Conservation (phyloP, 2,329 filamentous ascomycete genomes). For the Cladophialophora carrionii region DNA sequence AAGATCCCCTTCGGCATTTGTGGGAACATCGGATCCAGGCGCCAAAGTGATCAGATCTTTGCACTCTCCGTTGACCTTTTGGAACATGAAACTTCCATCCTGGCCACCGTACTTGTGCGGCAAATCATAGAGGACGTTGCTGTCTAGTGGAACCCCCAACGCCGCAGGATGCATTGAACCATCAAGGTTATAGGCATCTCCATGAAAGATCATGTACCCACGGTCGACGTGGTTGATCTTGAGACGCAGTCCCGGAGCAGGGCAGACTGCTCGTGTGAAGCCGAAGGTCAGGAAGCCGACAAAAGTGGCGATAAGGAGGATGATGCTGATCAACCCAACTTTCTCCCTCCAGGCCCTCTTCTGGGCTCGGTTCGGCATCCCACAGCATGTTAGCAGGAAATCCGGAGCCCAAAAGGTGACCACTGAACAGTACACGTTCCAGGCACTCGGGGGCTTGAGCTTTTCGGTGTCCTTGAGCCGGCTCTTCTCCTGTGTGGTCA, state of each 20-base stretch:
- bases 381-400: slow-evolving; percentile 80
- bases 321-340: slow-evolving; percentile 94
- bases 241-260: slow-evolving; percentile 69
- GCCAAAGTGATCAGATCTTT: slow-evolving; percentile 82
- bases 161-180: slow-evolving; percentile 77
- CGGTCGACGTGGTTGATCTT: slow-evolving; percentile 77
- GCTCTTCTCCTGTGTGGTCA: slow-evolving; percentile 63
- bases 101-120: slow-evolving; percentile 78
- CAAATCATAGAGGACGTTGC: slow-evolving; percentile 88
- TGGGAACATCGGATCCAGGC: slow-evolving; percentile 74
- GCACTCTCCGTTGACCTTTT: slow-evolving; percentile 97
- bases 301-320: slow-evolving; percentile 80
- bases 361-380: slow-evolving; percentile 81
- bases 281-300: slow-evolving; percentile 97
- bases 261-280: slow-evolving; percentile 87
- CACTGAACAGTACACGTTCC: slow-evolving; percentile 93
- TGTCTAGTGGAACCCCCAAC: slow-evolving; percentile 70
- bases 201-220: slow-evolving; percentile 96
- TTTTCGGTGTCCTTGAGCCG: slow-evolving; percentile 64
- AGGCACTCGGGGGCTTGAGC: slow-evolving; percentile 79
- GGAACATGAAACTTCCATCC: slow-evolving; percentile 96
- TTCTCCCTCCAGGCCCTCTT: slow-evolving; percentile 96
- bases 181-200: slow-evolving; percentile 81
- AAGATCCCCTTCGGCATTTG: slow-evolving; percentile 71
- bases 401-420: slow-evolving; percentile 94